Base-by-base conservation (phyloP, 1,284 basidiomycete genomes). In the Blastosporella zonata region DNA sequence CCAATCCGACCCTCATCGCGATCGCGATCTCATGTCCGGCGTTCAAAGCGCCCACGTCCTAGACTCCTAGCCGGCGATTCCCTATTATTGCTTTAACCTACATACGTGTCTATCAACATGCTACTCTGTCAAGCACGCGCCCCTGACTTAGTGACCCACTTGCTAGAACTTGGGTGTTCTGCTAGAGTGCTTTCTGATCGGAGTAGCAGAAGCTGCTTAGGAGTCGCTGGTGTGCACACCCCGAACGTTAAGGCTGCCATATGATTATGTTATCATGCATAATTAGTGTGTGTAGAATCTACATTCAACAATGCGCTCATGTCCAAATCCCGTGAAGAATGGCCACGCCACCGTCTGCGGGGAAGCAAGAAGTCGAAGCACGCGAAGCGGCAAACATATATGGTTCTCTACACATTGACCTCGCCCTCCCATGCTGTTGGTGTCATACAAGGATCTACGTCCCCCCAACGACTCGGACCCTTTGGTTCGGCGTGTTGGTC, bases 401-500 rank as follows among this genome's bases (percentile, higher is more conserved):
- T 5, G 13, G 8, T 36, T 36, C 34, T 12, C 34, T 33, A 33
- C 4, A 8, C 17, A 18, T 18, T 8, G 3, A 13, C 18, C 6
- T 4, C n/a, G 5, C n/a, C 6, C 20, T 33, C 41, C 18, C 42
- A 44, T 27, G 47, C 21, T 12, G 27, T 15, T 21, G 20, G 18
- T 20, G 20, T 34, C 49, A 50, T 31, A 34, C 43, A 43, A 40
- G 21, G 49, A 50, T 50, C 49, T 46, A 36, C 49, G 22, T 23
- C n/a, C 20, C 29, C 3, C 29, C 29, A 9, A 49, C 29, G 27
- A 6, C 8, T 23, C 36, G 39, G 35, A 6, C 13, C 18, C 34
- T 23, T 43, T 31, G 34, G 15, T 34, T 27, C 29, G 25, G 29
- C 13, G 29, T 23, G 33, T 25, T 18, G 35, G 18, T 38, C 28